Percentiles rank a stretch among this genome's conserved stretches.
Evolutionary conservation across 176 grass and related monocot species (phyloP).

Genomic region (Coix lacrymajobi): DNA sequence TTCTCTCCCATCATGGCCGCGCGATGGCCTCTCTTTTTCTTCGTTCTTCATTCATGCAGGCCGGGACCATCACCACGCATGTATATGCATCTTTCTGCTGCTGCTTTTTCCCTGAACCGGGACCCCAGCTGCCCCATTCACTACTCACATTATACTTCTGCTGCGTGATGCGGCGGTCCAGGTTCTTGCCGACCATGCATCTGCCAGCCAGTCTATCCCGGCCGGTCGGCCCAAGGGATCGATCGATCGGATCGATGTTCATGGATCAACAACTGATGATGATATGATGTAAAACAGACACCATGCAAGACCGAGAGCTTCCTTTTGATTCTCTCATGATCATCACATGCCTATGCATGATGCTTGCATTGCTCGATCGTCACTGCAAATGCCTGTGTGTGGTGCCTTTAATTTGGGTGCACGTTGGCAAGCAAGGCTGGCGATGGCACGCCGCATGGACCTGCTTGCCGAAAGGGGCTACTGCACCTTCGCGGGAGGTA

Average conservation of each 20-base stretch:
- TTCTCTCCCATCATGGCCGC: slow-evolving; percentile 12
- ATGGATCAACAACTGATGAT: slow-evolving; percentile 3
- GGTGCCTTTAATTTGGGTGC: background rate
- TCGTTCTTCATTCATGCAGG: background rate
- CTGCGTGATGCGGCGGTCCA: background rate
- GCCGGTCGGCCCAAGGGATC: background rate
- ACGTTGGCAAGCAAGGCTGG: background rate
- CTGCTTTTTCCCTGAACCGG: background rate
- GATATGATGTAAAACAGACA: background rate
- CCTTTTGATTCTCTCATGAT: slow-evolving; percentile 12
- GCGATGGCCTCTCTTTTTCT: slow-evolving; percentile 18
- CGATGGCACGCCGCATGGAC: background rate
- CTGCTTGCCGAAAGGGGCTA: background rate
- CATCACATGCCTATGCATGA: background rate
- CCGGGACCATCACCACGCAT: background rate
- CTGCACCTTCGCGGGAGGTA: background rate
- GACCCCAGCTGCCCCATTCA: slow-evolving; percentile 4
- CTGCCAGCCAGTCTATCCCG: background rate
- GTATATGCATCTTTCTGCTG: background rate
- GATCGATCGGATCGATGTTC: background rate
- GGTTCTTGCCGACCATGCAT: slow-evolving; percentile 14
- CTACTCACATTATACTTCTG: background rate
- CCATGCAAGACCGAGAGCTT: background rate
- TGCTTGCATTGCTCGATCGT: background rate
- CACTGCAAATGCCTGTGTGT: background rate